A percentile compares a stretch with the other conserved stretches of the same genome.
Conservation (phyloP, 2,329 filamentous ascomycete species). For the Zalaria obscura region DNA sequence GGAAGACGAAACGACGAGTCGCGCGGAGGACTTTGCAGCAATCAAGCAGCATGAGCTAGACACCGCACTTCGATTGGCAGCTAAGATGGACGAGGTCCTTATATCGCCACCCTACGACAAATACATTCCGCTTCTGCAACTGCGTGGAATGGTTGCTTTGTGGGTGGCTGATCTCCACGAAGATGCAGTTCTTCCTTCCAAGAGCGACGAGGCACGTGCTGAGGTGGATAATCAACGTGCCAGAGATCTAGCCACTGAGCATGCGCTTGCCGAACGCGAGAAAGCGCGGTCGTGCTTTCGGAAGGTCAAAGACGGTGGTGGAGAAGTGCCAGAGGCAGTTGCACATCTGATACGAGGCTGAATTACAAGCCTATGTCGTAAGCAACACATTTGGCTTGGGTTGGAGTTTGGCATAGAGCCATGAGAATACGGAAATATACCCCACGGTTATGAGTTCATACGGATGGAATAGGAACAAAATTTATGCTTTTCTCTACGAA, state of each 20-base stretch:
- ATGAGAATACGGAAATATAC: too few relatives aligned
- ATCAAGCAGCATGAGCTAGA: slow-evolving; percentile 30
- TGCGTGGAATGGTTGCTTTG: slow-evolving; percentile 60
- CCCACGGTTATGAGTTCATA: too few relatives aligned
- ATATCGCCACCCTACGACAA: slow-evolving; percentile 56
- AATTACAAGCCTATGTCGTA: too few relatives aligned
- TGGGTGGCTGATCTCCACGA: slow-evolving; percentile 56
- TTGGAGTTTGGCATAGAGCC: too few relatives aligned
- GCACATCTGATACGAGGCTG: too few relatives aligned
- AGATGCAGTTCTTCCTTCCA: background rate
- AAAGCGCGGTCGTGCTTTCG: slow-evolving; percentile 1
- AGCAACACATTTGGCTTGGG: too few relatives aligned
- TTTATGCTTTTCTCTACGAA: too few relatives aligned
- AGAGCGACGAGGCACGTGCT: too few relatives aligned
- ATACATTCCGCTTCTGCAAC: slow-evolving; percentile 49
- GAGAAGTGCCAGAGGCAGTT: background rate
- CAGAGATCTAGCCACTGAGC: background rate
- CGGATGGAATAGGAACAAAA: too few relatives aligned
- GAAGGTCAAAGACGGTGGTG: slow-evolving; percentile 1
- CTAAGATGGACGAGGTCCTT: slow-evolving; percentile 58
- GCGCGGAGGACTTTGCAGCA: background rate
- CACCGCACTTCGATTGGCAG: slow-evolving; percentile 48
- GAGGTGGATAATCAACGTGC: background rate
- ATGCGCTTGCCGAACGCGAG: background rate
- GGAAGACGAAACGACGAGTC: slow-evolving; percentile 2